These are phyloP conservation scores for Sclerotinia glacialis DNA, from an alignment of 2,329 filamentous ascomycete genomes.

Conservation along the genomic window DNA sequence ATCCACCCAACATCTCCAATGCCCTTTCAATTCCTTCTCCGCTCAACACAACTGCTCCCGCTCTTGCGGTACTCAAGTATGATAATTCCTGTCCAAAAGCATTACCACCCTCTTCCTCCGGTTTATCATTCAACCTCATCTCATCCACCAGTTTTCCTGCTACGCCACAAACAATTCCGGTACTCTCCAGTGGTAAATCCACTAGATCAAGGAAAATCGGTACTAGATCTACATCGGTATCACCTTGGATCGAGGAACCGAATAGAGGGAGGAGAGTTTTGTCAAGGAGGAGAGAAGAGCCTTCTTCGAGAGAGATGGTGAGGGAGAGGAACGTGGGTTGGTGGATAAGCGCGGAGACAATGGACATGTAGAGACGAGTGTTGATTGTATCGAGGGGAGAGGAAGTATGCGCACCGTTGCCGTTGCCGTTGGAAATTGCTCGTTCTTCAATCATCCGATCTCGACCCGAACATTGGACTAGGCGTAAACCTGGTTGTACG, in stretches of 20 bases:
- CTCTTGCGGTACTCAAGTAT: slow-evolving; percentile 83
- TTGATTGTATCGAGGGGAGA: slow-evolving; percentile 60
- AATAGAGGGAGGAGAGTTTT: slow-evolving; percentile 63
- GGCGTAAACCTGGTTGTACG: slow-evolving; percentile 64
- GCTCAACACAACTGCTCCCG: slow-evolving; percentile 83
- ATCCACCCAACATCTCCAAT: slow-evolving; percentile 62
- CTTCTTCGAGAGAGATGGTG: slow-evolving; percentile 70
- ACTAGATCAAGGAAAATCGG: slow-evolving; percentile 87
- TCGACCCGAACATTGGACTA: slow-evolving; percentile 79
- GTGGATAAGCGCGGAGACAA: slow-evolving; percentile 58
- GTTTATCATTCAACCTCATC: slow-evolving; percentile 45
- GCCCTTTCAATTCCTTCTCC: slow-evolving; percentile 72
- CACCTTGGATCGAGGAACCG: slow-evolving; percentile 72
- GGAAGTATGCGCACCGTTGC: slow-evolving; percentile 19
- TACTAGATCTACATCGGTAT: slow-evolving; percentile 68
- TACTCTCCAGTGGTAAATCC: slow-evolving; percentile 78
- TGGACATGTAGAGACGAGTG: slow-evolving; percentile 59
- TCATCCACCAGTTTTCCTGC: slow-evolving; percentile 78
- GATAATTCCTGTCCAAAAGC: slow-evolving; percentile 66
- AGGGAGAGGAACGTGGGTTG: slow-evolving; percentile 71
- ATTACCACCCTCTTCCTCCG: background rate
- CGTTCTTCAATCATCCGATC: slow-evolving; percentile 34
- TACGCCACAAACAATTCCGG: slow-evolving; percentile 92
- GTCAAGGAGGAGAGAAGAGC: slow-evolving; percentile 71
- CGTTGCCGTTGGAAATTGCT: slow-evolving; percentile 42